Percentiles rank a stretch among this genome's conserved stretches.
Conservation (phyloP, 2,329 filamentous ascomycete genomes). For the Dactylellina drechsleri region DNA sequence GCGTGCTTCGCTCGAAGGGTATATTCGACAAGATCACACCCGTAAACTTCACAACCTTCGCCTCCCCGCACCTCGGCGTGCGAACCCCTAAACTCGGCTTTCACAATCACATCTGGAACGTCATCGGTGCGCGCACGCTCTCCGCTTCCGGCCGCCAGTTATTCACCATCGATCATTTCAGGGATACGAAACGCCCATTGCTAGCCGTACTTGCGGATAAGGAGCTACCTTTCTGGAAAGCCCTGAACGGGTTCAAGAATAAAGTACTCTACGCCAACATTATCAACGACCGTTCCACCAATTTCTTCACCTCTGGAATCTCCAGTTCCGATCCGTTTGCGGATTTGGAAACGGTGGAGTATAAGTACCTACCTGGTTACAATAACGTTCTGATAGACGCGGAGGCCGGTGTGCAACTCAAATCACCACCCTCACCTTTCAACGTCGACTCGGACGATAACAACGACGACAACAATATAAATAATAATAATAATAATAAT, state of each 20-base stretch:
- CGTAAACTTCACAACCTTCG: conserved; percentile 94
- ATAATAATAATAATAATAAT: neutral
- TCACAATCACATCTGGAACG: conserved; percentile 78
- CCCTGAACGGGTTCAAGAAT: conserved; percentile 77
- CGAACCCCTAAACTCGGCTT: conserved; percentile 74
- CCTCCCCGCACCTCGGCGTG: conserved; percentile 82
- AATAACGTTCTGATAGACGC: conserved; percentile 79
- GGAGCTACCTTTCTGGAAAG: conserved; percentile 84
- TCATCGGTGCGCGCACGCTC: conserved; percentile 81
- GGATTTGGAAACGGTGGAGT: conserved; percentile 72
- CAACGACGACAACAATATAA: neutral
- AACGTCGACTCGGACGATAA: conserved; percentile 58
- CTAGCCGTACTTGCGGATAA: conserved; percentile 84
- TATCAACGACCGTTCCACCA: conserved; percentile 81
- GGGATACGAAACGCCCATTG: conserved; percentile 81
- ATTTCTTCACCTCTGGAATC: conserved; percentile 74
- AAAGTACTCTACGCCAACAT: conserved; percentile 86
- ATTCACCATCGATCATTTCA: conserved; percentile 86
- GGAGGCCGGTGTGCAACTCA: conserved; percentile 61
- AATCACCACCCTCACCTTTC: conserved; percentile 56
- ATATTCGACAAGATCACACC: conserved; percentile 82
- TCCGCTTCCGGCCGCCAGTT: conserved; percentile 86
- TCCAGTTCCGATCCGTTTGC: conserved; percentile 80
- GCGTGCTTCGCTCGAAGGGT: conserved; percentile 82
- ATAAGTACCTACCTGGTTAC: conserved; percentile 79